phyloP scores from a whole-genome alignment of 768 basidiomycete species.

The Rhodosporidiobolus sp. region DNA sequence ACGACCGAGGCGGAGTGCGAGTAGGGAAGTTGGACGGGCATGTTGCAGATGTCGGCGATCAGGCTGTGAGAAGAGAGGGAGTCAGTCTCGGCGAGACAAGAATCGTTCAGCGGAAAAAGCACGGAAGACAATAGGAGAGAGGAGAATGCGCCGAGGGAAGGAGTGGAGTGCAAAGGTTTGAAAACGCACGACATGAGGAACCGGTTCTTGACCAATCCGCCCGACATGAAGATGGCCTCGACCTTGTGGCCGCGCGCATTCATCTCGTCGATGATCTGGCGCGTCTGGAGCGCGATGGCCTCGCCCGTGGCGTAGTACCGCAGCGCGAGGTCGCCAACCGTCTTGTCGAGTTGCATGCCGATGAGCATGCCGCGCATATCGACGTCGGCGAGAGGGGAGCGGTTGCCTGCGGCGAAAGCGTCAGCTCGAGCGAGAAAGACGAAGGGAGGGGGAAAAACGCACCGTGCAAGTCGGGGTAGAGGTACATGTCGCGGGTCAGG shows the following conservation, averaged over 20 bases:
- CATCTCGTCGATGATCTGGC: constrained; percentile 75
- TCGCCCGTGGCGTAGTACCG: constrained; percentile 89
- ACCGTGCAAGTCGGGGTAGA: constrained; percentile 96
- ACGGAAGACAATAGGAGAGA: no score
- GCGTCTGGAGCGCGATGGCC: constrained; percentile 63
- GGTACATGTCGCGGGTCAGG: constrained; percentile 76
- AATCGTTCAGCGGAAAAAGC: no score
- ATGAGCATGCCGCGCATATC: constrained; percentile 88
- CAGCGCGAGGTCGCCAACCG: constrained; percentile 74
- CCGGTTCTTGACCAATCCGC: constrained; percentile 77
- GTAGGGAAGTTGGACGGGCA: constrained; percentile 77
- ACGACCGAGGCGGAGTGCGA: constrained; percentile 79
- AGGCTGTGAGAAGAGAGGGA: constrained; percentile 49
- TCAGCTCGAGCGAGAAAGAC: no score
- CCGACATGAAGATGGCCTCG: constrained; percentile 78
- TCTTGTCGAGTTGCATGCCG: constrained; percentile 75
- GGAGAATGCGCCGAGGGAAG: background rate
- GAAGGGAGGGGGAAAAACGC: constrained; percentile 21
- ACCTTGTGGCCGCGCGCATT: constrained; percentile 81
- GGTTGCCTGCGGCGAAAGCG: constrained; percentile 63
- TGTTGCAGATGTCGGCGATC: constrained; percentile 75
- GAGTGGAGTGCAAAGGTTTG: no score
- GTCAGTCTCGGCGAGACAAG: no score
- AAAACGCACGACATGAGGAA: constrained; percentile 64
- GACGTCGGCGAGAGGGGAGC: constrained; percentile 94